Evolutionary conservation across 179 eudicot species (phyloP), one percentile per base, ranked within the genome.

Genomic region (Spinacia oleracea): DNA sequence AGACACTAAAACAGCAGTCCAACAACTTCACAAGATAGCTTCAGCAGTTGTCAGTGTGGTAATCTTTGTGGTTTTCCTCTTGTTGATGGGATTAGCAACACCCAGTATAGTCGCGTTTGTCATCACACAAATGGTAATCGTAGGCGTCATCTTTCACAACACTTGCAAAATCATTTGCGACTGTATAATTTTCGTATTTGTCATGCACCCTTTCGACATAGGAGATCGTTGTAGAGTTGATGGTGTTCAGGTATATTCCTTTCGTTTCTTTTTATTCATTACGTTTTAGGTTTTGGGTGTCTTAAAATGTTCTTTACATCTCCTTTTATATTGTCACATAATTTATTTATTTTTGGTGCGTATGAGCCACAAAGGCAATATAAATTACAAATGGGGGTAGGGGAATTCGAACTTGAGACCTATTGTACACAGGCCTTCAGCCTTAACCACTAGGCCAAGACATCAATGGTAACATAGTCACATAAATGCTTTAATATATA

Each of bases 141-240:
- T 88, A 1, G 92, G 86, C 5, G 91, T 92, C 85, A 90, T 88
- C 58, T 90, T 92, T 80, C 89, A 86, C 40, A 90, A 87, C 82
- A 90, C 87, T 58, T 87, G 91, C 80, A 92, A 92, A 86, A 92
- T 91, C 27, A 79, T 88, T 20, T 92, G 90, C 66, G 97, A 92
- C 68, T 87, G 93, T 65, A 83, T 92, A 46, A 85, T 92, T 40
- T 92, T 90, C 60, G 94, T 92, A 46, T 92, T 92, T 58, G 92
- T 90, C 25, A 89, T 89, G 89, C 97, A 91, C 70, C 96, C 96
- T 25, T 91, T 88, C 38, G 93, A 90, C 64, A 83, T 92, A 10
- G 97, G 97, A 0, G 97, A 92, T 78, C 93, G 97, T 1, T 90
- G 97, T 77, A 93, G 88, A 38, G 84, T 92, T 10, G 94, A 92